Percentiles rank a stretch among this genome's conserved stretches.
phyloP scores from a whole-genome alignment of 2,329 filamentous ascomycete genomes.

The Remersonia thermophila region DNA sequence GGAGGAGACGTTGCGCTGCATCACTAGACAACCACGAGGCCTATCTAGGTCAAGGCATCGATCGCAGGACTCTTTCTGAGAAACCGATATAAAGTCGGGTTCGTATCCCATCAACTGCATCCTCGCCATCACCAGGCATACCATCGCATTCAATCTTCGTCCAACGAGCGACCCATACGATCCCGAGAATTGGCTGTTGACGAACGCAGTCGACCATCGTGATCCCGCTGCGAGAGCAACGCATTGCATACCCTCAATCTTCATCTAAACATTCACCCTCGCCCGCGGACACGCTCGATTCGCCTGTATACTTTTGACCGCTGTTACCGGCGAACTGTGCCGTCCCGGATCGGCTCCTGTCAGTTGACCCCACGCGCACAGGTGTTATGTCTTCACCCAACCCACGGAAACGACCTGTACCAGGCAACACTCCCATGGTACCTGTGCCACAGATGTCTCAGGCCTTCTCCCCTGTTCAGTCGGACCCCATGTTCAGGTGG shows the following conservation, averaged over 20 bases:
- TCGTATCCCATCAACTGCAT: too few species aligned
- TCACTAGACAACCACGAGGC: background rate
- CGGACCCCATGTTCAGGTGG: constrained; percentile 37
- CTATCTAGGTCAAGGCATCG: background rate
- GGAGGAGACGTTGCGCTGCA: background rate
- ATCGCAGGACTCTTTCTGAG: background rate
- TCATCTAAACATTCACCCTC: too few species aligned
- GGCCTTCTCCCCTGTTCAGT: constrained; percentile 33
- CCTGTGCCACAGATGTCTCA: constrained; percentile 40
- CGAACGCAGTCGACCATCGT: too few species aligned
- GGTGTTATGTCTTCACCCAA: constrained; percentile 36
- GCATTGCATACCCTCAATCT: too few species aligned
- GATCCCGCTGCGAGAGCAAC: too few species aligned
- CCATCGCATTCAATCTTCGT: too few species aligned
- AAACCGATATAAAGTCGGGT: constrained; percentile 1
- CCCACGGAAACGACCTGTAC: constrained; percentile 60
- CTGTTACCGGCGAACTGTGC: constrained; percentile 6
- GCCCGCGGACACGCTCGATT: background rate
- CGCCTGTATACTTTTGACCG: background rate
- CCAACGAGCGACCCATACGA: background rate
- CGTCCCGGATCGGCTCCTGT: constrained; percentile 4
- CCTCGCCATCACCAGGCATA: too few species aligned
- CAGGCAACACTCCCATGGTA: constrained; percentile 53
- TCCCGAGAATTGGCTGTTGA: too few species aligned
- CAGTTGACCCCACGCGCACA: constrained; percentile 12